Evolutionary conservation across 352 stramenopile genomes (phyloP), one percentile per base, ranked within the genome.

Genomic region (Blastocystis hominis): DNA sequence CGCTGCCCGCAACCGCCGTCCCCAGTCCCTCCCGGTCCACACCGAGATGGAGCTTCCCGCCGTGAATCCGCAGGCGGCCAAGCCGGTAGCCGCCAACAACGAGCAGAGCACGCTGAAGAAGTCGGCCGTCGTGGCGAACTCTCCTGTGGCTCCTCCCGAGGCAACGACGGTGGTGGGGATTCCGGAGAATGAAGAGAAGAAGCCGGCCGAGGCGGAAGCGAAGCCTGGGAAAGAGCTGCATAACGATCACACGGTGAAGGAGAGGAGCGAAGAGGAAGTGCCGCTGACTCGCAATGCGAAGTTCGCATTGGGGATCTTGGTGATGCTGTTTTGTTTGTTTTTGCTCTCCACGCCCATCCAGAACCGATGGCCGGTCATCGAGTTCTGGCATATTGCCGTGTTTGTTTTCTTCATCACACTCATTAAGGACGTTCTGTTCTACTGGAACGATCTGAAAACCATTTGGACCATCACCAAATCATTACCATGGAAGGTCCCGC

Each of bases 381-480:
- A 86, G 63, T 76, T 86, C 24, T 86, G 76, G 76, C 63, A 86
- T 30, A 76, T 86, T 6, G 47, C 76, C 44, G 76, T 86, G n/a
- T 86, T 86, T 30, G 63, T 86, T 24, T 76, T 86, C 30, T 10
- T 76, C 5, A 30, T 86, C 15, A 86, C 76, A 40, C 44, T 86
- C 5, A 77, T 86, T 30, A 86, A 86, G 34, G 76, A 86, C 50
- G 42, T 78, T 44, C 38, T 86, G 24, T 70, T 86, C 46, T 80
- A 80, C 54, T n/a, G 70, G 36, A 36, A 75, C 2, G 50, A 76
- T n/a, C 6, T 50, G 46, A 6, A 13, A 15, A 62, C 54, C 3
- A 86, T 86, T 30, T 55, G 54, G 24, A 24, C 17, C 13, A 86
- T 86, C 46, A 24, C 44, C 46, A 77, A 59, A 10, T 38, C 59